Base-by-base conservation (phyloP, 2,329 filamentous ascomycete genomes). In the Boeremia lycopersici region DNA sequence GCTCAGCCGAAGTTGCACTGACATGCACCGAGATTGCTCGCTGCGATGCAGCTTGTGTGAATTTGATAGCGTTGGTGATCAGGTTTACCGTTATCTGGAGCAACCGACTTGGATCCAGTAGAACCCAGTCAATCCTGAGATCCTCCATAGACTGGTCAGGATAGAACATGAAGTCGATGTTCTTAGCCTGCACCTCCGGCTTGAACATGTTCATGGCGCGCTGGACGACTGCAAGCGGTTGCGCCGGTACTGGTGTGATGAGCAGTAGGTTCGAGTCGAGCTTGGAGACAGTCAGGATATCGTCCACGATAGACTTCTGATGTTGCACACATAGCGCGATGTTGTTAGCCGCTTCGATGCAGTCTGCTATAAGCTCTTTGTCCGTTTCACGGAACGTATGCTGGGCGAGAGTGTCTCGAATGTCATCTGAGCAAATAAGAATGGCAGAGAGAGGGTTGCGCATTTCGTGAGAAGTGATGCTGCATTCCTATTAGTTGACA, bases 51-150 rank as follows among this genome's bases (percentile, higher is more conserved):
- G 71, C 65, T 30, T 75, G 69, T 0, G 77, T 80, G 57, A 80
- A 80, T 48, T 80, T 80, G 67, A 80, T 78, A 0, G 76, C 74
- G 43, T 79, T 79, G 8, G 77, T 79, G n/a, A 79, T 69, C 2
- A 80, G 66, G 28, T 75, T 75, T 26, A 75, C 65, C 0, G 77
- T 68, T 4, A 80, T 75, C 39, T 80, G 78, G 2, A 79, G 64
- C 3, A 79, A 52, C 29, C 78, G 68, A 43, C 67, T 73, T 0
- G 77, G 74, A 56, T 80, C 78, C 0, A 80, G 63, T 13, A 76
- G 61, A 0, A 78, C 71, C 70, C 73, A 77, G 30, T 78, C 73
- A 19, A 78, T 60, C 1, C 59, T 62, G 6, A 76, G 60, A 2
- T 69, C 56, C 2, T 69, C 53, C 39, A 77, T 69, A 0, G 74